Base-by-base conservation (phyloP, 805 yeast species). In the Ogataea minuta region DNA sequence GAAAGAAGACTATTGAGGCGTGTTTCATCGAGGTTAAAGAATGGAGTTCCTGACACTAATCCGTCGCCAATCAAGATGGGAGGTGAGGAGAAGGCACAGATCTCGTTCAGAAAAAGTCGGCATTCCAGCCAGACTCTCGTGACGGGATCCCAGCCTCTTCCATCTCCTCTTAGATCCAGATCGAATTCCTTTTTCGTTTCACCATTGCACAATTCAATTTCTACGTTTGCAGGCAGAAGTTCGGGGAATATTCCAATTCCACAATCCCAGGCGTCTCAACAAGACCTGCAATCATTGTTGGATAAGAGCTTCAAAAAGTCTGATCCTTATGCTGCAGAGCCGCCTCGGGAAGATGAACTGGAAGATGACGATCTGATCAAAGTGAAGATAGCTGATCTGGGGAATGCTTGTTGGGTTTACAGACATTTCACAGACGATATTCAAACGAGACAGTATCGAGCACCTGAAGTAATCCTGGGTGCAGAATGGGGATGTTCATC, bases 401-500 rank as follows among this genome's bases (percentile, higher is more conserved):
- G 97, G 26, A 89, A 90, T 57, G 95, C 95, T 1, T 87, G 96
- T 49, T 86, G 87, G 80, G 70, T 74, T 4, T 74, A 78, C 55
- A 76, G 76, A 35, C 96, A 89, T 59, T 87, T 84, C 62, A 85
- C 96, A 4, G 79, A 87, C 60, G 90, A 87, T 47, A 86, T 89
- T 45, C 96, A 89, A 63, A 89, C 97, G 1, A 72, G 97, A 31
- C 96, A 89, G 60, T 89, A 89, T 61, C 71, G 99, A 31, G 77
- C 96, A 0, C 98, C 98, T 1, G 99, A 91, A 56, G 85, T 84
- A 4, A 62, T 85, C 11, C 53, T 84, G 13, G 93, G 95, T 0
- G 76, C 84, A 8, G 71, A 76, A 23, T 93, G 99, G 99, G 99
- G 99, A 1, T 89, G 95, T 36, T 80, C 91, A 39, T 82, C 95